Conservation (phyloP, 805 yeast genomes). For the Kuraishia piskuri region DNA sequence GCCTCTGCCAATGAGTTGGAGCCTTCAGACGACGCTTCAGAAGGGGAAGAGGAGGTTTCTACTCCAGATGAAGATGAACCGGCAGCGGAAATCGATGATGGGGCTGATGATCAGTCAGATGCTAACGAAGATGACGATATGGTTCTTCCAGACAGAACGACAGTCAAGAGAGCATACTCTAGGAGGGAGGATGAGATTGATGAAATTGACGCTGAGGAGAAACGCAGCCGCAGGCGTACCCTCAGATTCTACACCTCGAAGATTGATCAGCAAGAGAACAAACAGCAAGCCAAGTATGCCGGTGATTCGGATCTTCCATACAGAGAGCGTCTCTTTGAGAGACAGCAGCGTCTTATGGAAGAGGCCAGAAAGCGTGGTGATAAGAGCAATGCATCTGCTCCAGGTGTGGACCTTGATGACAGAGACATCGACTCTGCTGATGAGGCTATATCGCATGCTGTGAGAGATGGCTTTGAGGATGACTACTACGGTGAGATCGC, state of each 20-base stretch:
- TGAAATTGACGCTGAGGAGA: conserved; percentile 81
- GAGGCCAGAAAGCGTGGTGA: conserved; percentile 86
- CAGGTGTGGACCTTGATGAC: conserved; percentile 48
- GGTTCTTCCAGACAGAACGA: conserved; percentile 45
- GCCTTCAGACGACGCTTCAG: conserved; percentile 8
- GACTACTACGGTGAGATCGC: conserved; percentile 54
- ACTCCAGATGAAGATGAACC: conserved; percentile 6
- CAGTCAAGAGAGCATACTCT: conserved; percentile 30
- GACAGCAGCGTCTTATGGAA: conserved; percentile 79
- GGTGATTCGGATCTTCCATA: conserved; percentile 94
- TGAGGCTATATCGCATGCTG: conserved; percentile 29
- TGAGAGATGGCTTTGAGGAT: conserved; percentile 39
- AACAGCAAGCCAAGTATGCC: conserved; percentile 46
- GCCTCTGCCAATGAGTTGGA: conserved; percentile 18
- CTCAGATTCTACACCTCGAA: conserved; percentile 95
- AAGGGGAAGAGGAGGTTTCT: conserved; percentile 8
- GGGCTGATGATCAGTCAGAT: conserved; percentile 12
- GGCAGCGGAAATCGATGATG: conserved; percentile 9
- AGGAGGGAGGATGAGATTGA: conserved; percentile 58
- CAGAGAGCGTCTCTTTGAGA: conserved; percentile 80
- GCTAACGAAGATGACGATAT: conserved; percentile 34
- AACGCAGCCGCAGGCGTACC: conserved; percentile 67
- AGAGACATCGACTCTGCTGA: conserved; percentile 42
- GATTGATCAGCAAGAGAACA: conserved; percentile 75
- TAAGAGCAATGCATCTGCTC: conserved; percentile 28